Base-by-base conservation (phyloP, 2,329 filamentous ascomycete species). In the Colletotrichum nymphaeae region DNA sequence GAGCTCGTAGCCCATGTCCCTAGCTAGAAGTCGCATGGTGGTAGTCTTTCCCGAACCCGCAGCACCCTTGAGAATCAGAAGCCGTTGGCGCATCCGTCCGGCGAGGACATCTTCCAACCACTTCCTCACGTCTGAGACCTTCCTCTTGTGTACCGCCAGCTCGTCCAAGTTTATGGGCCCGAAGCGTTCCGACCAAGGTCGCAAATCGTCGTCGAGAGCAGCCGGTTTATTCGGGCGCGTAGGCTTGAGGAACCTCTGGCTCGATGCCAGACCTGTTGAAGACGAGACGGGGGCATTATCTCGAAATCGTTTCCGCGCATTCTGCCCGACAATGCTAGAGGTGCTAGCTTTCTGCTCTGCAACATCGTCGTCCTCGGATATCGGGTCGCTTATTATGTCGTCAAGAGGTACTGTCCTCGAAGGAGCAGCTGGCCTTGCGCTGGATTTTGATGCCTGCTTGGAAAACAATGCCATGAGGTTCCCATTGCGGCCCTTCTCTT, bases 21-120 rank as follows among this genome's bases (percentile, higher is more conserved):
- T 91, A 5, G 95, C 93, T 46, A 99, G 88, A 26, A 98, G 85
- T 12, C 90, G 89, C 65, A 98, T 80, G 0, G 96, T 97, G 0
- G 95, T 95, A 0, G 97, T 98, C 84, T 99, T 99, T 35, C 95
- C 97, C 42, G 94, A 94, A 24, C 97, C 97, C 55, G 97, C 95
- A 42, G 95, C 92, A 12, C 97, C 97, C 82, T 97, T 98, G 56
- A 99, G 86, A 32, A 99, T 87, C 70, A 98, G 88, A 70, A 98
- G 80, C 73, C 93, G 90, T 85, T 97, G 91, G 73, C 89, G 86
- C 81, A 89, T 83, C 49, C 86, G 86, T 19, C 94, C 93, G 30
- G 83, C 81, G 74, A 95, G 89, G 22, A 95, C 94, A 79, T 92
- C 90, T 56, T 93, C 90, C 42, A 99, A 85, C 95, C 97, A 98